Percentiles rank a stretch among this genome's conserved stretches.
phyloP scores from a whole-genome alignment of 108 stramenopile species.

The Cyclostephanos tholiformis region DNA sequence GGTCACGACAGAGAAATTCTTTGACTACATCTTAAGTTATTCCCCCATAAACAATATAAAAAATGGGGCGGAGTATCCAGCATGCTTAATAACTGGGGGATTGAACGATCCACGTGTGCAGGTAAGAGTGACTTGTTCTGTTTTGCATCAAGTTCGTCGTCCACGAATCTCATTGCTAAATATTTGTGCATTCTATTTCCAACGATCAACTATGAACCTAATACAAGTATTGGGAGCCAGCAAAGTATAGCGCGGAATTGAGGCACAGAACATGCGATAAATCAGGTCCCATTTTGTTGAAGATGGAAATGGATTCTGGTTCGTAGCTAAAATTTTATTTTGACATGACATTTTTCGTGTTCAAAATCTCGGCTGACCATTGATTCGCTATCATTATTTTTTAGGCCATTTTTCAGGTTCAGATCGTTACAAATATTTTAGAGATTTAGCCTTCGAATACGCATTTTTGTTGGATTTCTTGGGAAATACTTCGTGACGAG shows the following conservation, averaged over 20 bases:
- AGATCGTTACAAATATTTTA: conserved; percentile 93
- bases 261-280: conserved; percentile 39
- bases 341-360: not conserved
- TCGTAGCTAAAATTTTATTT: not conserved
- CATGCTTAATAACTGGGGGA: conserved; percentile 90
- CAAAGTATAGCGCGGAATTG: conserved; percentile 68
- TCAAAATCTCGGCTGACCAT: not conserved
- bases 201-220: not conserved
- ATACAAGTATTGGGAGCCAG: conserved; percentile 64
- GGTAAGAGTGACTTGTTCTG: conserved; percentile 17
- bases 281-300: conserved; percentile 60
- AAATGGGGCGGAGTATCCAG: conserved; percentile 72
- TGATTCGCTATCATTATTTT: not conserved
- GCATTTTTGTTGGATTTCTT: conserved; percentile 88
- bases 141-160: not conserved
- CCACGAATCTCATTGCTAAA: not conserved
- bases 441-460: conserved; percentile 89
- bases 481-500: conserved; percentile 32
- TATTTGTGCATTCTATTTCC: not conserved
- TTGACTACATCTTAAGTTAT: conserved; percentile 81
- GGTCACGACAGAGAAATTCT: conserved; percentile 50
- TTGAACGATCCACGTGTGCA: conserved; percentile 93
- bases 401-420: conserved; percentile 89
- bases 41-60: conserved; percentile 90
- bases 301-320: conserved; percentile 85